A percentile compares a stretch with the other conserved stretches of the same genome.
Evolutionary conservation across 2,329 filamentous ascomycete genomes (phyloP).

Genomic region (Xylaria sp.): DNA sequence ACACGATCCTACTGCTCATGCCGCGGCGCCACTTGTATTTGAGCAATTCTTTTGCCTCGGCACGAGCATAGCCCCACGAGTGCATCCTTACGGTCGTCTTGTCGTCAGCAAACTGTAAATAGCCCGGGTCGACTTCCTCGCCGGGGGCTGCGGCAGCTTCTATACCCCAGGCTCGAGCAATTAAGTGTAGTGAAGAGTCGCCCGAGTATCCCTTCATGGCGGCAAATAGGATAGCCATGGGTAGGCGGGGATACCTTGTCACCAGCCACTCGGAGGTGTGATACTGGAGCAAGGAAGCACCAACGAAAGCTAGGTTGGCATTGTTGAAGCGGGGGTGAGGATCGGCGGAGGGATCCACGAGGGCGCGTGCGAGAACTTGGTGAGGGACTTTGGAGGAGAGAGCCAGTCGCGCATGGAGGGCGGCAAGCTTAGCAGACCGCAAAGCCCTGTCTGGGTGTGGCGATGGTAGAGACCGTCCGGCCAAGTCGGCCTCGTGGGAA

Average conservation of each 20-base stretch:
- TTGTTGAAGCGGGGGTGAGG: conserved; percentile 87
- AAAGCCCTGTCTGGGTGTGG: conserved; percentile 74
- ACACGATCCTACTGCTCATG: conserved; percentile 79
- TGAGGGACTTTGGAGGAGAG: conserved; percentile 85
- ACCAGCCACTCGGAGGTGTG: conserved; percentile 90
- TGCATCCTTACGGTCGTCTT: conserved; percentile 58
- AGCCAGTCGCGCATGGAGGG: conserved; percentile 88
- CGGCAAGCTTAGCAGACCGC: conserved; percentile 87
- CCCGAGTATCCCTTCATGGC: conserved; percentile 88
- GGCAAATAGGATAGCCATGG: conserved; percentile 86
- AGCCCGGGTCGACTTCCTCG: conserved; percentile 88
- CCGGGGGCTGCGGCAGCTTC: conserved; percentile 88
- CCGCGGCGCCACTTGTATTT: conserved; percentile 72
- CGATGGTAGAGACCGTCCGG: conserved; percentile 68
- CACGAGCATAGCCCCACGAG: conserved; percentile 64
- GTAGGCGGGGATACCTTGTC: conserved; percentile 89
- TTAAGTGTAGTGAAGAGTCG: conserved; percentile 74
- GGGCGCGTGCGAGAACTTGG: conserved; percentile 84
- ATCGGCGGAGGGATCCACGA: conserved; percentile 89
- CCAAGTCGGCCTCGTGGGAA: conserved; percentile 37
- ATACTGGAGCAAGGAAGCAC: conserved; percentile 85
- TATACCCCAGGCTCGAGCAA: conserved; percentile 90
- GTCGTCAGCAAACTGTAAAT: conserved; percentile 79
- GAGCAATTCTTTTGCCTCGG: conserved; percentile 59
- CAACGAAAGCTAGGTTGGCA: conserved; percentile 81